A percentile compares a stretch with the other conserved stretches of the same genome.
Conservation (phyloP, 176 grass and related monocot species). For the Ampelocalamus luodianensis region DNA sequence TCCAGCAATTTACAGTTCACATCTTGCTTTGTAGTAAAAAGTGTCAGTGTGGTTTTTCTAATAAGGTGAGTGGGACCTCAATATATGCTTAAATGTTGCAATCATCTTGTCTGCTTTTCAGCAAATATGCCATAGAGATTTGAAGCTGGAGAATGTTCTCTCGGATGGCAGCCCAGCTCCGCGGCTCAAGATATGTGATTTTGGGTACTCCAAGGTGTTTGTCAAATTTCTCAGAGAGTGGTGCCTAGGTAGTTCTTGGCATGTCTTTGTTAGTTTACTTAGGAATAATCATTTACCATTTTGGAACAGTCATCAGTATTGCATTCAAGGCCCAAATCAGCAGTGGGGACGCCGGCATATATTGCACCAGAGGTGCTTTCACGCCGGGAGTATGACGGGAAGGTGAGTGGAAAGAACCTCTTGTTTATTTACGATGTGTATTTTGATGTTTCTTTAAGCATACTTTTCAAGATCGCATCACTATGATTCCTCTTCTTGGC, state of each 20-base stretch:
- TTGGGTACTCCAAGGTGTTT: conserved; percentile 82
- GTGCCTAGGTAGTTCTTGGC: conserved; percentile 15
- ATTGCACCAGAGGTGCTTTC: conserved; percentile 80
- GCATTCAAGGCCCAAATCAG: conserved; percentile 88
- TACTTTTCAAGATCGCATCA: background rate
- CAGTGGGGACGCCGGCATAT: conserved; percentile 80
- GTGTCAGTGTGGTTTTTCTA: conserved; percentile 47
- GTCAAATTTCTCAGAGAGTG: background rate
- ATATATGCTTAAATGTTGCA: conserved; percentile 45
- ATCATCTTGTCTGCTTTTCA: conserved; percentile 50
- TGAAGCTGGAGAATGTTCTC: conserved; percentile 86
- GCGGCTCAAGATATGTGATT: conserved; percentile 85
- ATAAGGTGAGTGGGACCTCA: conserved; percentile 36
- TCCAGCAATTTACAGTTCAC: conserved; percentile 4
- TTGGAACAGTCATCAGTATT: conserved; percentile 71
- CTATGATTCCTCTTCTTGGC: conserved; percentile 23
- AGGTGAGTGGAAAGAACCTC: conserved; percentile 53
- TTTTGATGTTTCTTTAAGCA: conserved; percentile 25
- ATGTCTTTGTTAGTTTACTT: conserved; percentile 4
- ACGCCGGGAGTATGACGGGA: conserved; percentile 75
- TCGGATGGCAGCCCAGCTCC: conserved; percentile 65
- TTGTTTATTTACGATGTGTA: conserved; percentile 14
- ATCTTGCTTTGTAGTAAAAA: conserved; percentile 44
- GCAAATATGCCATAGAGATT: conserved; percentile 92
- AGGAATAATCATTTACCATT: conserved; percentile 26